Conservation (phyloP, 768 basidiomycete species). For the Lyophyllum atratum region DNA sequence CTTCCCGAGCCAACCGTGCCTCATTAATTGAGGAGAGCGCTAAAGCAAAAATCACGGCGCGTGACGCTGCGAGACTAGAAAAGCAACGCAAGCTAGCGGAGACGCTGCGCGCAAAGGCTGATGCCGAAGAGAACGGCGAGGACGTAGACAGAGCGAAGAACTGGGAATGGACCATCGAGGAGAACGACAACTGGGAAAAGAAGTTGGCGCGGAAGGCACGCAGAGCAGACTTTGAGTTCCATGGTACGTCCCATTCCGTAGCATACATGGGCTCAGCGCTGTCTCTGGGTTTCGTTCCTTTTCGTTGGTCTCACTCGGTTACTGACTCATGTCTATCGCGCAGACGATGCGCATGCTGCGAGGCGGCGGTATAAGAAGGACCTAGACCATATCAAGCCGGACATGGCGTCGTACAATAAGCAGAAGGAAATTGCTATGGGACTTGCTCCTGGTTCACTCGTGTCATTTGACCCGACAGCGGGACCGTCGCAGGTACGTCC, state of each 20-base stretch:
- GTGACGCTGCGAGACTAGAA: conserved; percentile 84
- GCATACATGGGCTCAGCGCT: no score
- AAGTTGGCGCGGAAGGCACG: conserved; percentile 80
- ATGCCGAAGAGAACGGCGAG: conserved; percentile 90
- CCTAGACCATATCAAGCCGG: conserved; percentile 84
- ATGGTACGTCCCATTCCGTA: conserved; percentile 55
- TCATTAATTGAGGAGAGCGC: conserved; percentile 86
- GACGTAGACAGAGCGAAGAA: conserved; percentile 90
- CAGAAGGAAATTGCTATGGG: conserved; percentile 89
- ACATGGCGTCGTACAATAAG: conserved; percentile 82
- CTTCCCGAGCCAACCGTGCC: conserved; percentile 80
- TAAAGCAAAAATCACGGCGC: conserved; percentile 71
- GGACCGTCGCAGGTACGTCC: conserved; percentile 43
- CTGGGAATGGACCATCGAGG: conserved; percentile 95
- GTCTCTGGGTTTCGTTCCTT: conserved; percentile 4
- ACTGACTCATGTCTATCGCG: neutral
- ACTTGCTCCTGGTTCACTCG: conserved; percentile 68
- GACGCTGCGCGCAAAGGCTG: conserved; percentile 77
- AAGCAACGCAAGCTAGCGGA: conserved; percentile 91
- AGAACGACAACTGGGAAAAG: conserved; percentile 97
- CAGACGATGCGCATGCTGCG: conserved; percentile 91
- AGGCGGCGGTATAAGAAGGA: conserved; percentile 92
- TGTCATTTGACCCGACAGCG: conserved; percentile 54
- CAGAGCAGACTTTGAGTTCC: conserved; percentile 88
- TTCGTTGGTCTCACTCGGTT: neutral